Conservation (phyloP, 2,329 filamentous ascomycete genomes). For the Colletotrichum sojae region DNA sequence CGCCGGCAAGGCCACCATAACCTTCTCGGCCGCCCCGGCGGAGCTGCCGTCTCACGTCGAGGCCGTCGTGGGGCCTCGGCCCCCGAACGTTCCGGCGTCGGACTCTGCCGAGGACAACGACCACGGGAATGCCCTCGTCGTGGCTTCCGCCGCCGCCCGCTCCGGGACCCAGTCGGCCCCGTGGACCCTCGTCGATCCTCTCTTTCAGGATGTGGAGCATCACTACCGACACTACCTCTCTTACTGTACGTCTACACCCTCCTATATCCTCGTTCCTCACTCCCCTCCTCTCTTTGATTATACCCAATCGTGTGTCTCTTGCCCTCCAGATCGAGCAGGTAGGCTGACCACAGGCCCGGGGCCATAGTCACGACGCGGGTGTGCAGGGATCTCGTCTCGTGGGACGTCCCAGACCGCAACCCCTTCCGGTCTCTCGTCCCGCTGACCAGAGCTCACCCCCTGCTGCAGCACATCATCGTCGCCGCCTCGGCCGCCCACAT, state of each 20-base stretch:
- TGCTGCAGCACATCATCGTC: conserved; percentile 63
- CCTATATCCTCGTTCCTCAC: not conserved
- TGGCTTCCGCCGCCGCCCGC: conserved; percentile 34
- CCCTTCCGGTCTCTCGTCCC: conserved; percentile 62
- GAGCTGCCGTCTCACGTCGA: not conserved
- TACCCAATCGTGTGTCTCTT: conserved; percentile 13
- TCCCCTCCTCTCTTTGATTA: conserved; percentile 15
- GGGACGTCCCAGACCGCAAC: conserved; percentile 60
- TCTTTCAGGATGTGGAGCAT: conserved; percentile 69
- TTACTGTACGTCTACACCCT: conserved; percentile 53
- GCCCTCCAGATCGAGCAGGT: conserved; percentile 19
- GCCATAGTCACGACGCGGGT: conserved; percentile 63
- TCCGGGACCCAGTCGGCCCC: conserved; percentile 47
- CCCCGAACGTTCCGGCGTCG: not conserved
- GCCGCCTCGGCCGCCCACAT: conserved; percentile 65
- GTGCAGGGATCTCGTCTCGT: conserved; percentile 66
- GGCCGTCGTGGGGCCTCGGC: not conserved
- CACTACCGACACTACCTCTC: conserved; percentile 57
- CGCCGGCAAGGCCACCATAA: conserved; percentile 56
- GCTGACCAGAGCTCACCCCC: conserved; percentile 56
- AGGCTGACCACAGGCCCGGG: conserved; percentile 45
- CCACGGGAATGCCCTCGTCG: conserved; percentile 42
- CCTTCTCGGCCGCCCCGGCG: conserved; percentile 39
- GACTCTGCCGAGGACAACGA: conserved; percentile 2
- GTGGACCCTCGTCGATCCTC: conserved; percentile 58